Base-by-base conservation (phyloP, 2,329 filamentous ascomycete species). In the Hypoxylon sp. region DNA sequence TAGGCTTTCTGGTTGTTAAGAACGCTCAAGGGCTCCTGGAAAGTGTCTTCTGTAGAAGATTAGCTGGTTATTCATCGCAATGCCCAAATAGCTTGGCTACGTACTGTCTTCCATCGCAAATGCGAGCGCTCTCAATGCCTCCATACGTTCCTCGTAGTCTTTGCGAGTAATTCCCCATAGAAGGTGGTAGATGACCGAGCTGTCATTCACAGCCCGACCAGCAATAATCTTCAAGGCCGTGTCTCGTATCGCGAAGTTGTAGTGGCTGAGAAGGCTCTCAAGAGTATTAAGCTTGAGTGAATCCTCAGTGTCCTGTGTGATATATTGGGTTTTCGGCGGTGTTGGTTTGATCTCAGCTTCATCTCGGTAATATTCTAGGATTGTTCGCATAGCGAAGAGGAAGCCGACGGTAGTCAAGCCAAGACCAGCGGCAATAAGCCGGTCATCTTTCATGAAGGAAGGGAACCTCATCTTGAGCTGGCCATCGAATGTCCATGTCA, bases 231-330 rank as follows among this genome's bases (percentile, higher is more conserved):
- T 87, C 68, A 85, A 84, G 10, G 90, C 88, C 63, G 91, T 90
- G 67, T 92, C 90, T 71, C 90, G 85, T 69, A 94, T 91, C 19
- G 91, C 87, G 74, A 88, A 90, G 78, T 90, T 95, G 67, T 91
- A 91, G 77, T 92, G 92, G 57, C 86, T 84, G 11, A 92, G 82
- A 3, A 94, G 84, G 70, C 88, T 91, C 57, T 89, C 84, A 9
- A 94, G 83, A 0, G 92, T 94, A 46, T 86, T 84, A 10, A 89
- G 76, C 64, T 89, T 87, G 46, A 94, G 83, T 1, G 91, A 87
- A 75, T 94, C 91, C 75, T 94, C 91, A 1, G 91, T 92, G 24
- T 91, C 89, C 77, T 94, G 90, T 13, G 89, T 92, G 71, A 93
- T 92, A 77, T 92, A 92, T 72, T 91, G 88, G 55, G 91, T 88